Percentiles rank a stretch among this genome's conserved stretches.
These are phyloP conservation scores for Emericellopsis terricola DNA, from an alignment of 495 filamentous ascomycete species.

Conservation along the genomic window DNA sequence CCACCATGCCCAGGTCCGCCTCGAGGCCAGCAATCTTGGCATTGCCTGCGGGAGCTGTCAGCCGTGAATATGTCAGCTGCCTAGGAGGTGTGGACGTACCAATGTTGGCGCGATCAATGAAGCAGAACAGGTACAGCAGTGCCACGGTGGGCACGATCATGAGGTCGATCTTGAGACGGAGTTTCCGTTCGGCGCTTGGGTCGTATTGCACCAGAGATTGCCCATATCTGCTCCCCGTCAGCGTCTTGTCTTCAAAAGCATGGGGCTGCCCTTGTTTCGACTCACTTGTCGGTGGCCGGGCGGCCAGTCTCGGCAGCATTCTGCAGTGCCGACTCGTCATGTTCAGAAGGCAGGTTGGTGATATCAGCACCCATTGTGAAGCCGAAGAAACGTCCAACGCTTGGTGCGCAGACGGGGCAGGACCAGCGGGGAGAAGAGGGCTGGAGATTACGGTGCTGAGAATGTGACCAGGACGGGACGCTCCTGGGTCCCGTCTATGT, in stretches of 20 bases:
- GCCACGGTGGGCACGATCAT: conserved; percentile 21
- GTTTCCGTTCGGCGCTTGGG: conserved; percentile 22
- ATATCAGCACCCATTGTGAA: no score
- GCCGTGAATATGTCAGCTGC: not conserved
- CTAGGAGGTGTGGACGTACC: conserved; percentile 21
- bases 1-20: conserved; percentile 35
- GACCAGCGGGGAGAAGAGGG: no score
- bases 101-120: conserved; percentile 32
- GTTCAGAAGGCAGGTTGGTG: no score
- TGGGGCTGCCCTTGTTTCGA: not conserved
- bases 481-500: no score
- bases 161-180: conserved; percentile 21
- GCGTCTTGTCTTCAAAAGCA: not conserved
- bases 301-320: conserved; percentile 14
- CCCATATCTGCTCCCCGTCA: conserved; percentile 20
- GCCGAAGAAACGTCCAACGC: no score
- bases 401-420: no score
- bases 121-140: conserved; percentile 25
- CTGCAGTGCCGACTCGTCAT: no score
- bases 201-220: conserved; percentile 31
- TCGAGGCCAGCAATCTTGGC: conserved; percentile 34
- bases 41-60: conserved; percentile 11
- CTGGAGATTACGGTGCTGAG: no score
- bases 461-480: no score
- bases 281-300: conserved; percentile 32